Evolutionary conservation across 805 yeast genomes (phyloP), one percentile per base, ranked within the genome.

Genomic region (Candida sithepensis): DNA sequence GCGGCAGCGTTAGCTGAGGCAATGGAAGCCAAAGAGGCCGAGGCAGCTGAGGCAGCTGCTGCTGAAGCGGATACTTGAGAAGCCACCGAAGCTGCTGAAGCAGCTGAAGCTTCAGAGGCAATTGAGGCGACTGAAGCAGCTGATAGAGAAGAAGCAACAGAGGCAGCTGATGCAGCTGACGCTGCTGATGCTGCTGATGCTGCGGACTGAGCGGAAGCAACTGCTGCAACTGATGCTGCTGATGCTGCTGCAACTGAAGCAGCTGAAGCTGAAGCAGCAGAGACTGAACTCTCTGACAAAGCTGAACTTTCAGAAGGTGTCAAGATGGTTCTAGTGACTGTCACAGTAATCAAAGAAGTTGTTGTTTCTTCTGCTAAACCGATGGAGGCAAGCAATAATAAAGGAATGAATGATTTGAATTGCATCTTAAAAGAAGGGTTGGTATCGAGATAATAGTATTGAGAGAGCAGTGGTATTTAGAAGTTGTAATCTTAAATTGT

Each of bases 231-330:
- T 37, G 57, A 43, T 13, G 56, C 44, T 9, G 55, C 52, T 18
- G 59, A 37, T 38, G 54, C 44, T 23, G 55, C 52, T 30, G 59
- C 46, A 22, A 52, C 49, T 39, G 52, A 53, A 14, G 53, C 60
- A 22, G 51, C 50, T 13, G 56, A 59, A 39, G 58, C 55, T 40
- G 54, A 14, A 59, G 58, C 60, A 21, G 56, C 58, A 8, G 59
- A 50, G 48, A 23, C 56, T 7, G 58, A 54, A 3, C 61, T 51
- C 30, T 46, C 50, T 21, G 61, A 45, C 39, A 62, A 36, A 37
- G 68, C 66, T 38, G 70, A 44, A 44, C 74, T 67, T 59, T 76
- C 76, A 46, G 70, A 66, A 30, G 80, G 79, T 26, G 78, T 65
- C 57, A 73, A 68, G 40, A 73, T 44, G 24, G 81, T 76, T 44